Evolutionary conservation across 2,329 filamentous ascomycete species (phyloP).

Genomic region (Calcarisporium arbuscula): DNA sequence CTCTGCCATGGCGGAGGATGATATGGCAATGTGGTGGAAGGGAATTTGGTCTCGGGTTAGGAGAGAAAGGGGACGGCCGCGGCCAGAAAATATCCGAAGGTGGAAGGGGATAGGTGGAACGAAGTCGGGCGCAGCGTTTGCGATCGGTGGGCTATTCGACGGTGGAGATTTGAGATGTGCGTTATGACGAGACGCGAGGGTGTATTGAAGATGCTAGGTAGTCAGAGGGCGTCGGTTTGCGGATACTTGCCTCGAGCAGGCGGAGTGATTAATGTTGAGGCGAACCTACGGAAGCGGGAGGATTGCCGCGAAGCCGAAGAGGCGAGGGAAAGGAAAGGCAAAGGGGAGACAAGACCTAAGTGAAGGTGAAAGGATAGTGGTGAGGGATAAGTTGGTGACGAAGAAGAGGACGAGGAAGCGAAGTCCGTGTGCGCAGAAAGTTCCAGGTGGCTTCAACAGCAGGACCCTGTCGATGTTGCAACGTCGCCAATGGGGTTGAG

Average conservation of each 20-base stretch:
- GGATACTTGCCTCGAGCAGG: too few species aligned
- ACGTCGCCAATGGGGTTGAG: constrained; percentile 18
- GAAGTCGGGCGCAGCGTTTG: constrained; percentile 1
- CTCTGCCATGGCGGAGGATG: constrained; percentile 26
- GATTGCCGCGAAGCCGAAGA: too few species aligned
- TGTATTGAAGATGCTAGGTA: too few species aligned
- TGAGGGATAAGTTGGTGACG: constrained; percentile 4
- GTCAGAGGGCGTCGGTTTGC: too few species aligned
- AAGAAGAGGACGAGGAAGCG: constrained; percentile 9
- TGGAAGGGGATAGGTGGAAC: neutral
- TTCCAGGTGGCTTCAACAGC: constrained; percentile 26
- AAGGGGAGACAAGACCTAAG: neutral
- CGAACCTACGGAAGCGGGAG: too few species aligned
- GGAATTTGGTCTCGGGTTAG: constrained; percentile 10
- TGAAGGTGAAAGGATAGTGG: constrained; percentile 7
- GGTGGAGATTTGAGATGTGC: too few species aligned
- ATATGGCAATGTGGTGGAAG: constrained; percentile 5
- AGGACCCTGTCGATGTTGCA: constrained; percentile 16
- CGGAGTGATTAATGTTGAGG: too few species aligned
- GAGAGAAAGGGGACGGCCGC: constrained; percentile 8
- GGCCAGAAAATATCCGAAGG: constrained; percentile 6
- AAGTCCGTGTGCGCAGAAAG: constrained; percentile 19
- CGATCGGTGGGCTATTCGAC: too few species aligned
- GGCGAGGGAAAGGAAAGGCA: constrained; percentile 4
- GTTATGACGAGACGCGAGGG: too few species aligned